Conservation (phyloP, 1,284 basidiomycete genomes). For the Rhodotorula sp. region DNA sequence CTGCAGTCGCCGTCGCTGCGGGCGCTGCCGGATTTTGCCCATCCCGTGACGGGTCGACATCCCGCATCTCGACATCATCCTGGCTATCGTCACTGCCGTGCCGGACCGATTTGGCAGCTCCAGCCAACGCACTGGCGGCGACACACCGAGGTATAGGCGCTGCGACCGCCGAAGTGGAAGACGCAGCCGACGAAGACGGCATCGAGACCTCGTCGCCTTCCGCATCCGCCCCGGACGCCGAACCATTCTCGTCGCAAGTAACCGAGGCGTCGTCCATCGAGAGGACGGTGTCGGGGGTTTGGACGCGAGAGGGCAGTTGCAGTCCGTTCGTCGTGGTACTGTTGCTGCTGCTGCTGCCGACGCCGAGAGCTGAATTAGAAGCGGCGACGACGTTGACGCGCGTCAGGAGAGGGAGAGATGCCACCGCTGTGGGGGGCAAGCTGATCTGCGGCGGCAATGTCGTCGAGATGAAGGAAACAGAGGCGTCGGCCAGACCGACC, state of each 20-base stretch:
- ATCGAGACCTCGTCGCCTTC: constrained; percentile 14
- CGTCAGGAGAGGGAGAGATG: constrained; percentile 27
- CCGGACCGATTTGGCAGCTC: background rate
- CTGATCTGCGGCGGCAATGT: constrained; percentile 10
- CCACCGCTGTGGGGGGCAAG: constrained; percentile 18
- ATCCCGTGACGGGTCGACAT: background rate
- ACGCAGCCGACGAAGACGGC: background rate
- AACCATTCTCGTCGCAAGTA: constrained; percentile 31
- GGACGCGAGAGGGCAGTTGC: constrained; percentile 26
- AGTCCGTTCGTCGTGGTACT: background rate
- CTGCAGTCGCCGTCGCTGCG: background rate
- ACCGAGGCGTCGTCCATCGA: constrained; percentile 28
- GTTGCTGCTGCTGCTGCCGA: background rate
- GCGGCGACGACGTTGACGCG: constrained; percentile 31
- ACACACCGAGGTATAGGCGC: background rate
- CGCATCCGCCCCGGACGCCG: constrained; percentile 13
- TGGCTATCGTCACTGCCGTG: constrained; percentile 7
- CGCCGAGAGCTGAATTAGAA: constrained; percentile 16
- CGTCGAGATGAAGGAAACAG: background rate
- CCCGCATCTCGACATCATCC: constrained; percentile 30
- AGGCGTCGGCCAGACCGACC: constrained; percentile 17
- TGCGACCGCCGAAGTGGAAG: constrained; percentile 4
- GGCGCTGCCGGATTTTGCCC: background rate
- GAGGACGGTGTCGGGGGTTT: constrained; percentile 36
- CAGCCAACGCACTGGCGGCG: background rate